phyloP scores from a whole-genome alignment of 768 basidiomycete species.

The Phylloporus scabripes region DNA sequence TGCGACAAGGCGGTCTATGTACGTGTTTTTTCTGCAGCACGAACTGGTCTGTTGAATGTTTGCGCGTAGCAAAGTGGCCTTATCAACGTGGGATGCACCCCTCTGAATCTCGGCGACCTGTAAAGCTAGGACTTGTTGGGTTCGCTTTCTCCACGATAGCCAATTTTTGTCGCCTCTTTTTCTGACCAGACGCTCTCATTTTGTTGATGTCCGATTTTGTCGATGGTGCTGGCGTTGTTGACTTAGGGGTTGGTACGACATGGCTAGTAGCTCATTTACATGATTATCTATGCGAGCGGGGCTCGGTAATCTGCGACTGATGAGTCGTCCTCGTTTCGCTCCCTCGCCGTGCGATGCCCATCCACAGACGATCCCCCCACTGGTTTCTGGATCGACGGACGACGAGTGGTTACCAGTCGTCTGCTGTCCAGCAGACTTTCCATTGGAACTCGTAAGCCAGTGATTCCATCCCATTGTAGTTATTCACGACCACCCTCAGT shows the following conservation, averaged over 20 bases:
- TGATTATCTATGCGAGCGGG: constrained; percentile 11
- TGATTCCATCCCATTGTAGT: not conserved
- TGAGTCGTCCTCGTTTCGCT: constrained; percentile 18
- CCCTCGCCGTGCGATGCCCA: constrained; percentile 17
- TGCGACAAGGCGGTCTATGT: constrained; percentile 19
- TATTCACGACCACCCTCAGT: constrained; percentile 40
- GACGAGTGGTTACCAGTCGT: constrained; percentile 33
- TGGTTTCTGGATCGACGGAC: constrained; percentile 1
- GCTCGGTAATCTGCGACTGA: not conserved
- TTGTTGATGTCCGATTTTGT: constrained; percentile 24
- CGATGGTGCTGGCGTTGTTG: constrained; percentile 8
- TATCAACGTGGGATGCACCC: constrained; percentile 24
- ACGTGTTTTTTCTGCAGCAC: not conserved
- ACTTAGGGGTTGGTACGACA: not conserved
- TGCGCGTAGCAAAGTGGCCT: constrained; percentile 15
- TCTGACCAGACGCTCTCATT: constrained; percentile 20
- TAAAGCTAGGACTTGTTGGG: constrained; percentile 6
- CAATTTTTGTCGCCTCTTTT: constrained; percentile 11
- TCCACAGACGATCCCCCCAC: not conserved
- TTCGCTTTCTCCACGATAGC: constrained; percentile 19
- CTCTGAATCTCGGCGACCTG: constrained; percentile 6
- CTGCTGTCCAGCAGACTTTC: constrained; percentile 38
- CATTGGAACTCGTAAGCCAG: constrained; percentile 37
- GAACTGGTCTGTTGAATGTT: not conserved
- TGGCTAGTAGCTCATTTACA: constrained; percentile 9